phyloP scores from a whole-genome alignment of 1,139 yeast species.

The Blastobotrys capitulatus region DNA sequence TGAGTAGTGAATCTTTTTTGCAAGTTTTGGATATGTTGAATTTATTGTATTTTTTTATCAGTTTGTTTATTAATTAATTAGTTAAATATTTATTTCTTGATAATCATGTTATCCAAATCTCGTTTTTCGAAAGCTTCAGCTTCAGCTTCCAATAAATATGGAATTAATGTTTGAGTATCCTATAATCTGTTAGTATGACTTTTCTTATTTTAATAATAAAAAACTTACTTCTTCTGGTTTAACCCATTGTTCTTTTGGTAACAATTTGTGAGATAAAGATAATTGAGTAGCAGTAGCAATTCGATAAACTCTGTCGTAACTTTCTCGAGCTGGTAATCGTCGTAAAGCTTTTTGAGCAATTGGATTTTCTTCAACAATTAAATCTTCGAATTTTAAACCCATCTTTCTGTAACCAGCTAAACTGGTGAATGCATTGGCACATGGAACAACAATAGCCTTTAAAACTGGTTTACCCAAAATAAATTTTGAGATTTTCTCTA shows the following conservation, averaged over 20 bases:
- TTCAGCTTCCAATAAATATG: slow-evolving; percentile 90
- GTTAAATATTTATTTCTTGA: slow-evolving; percentile 17
- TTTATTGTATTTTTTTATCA: slow-evolving; percentile 17
- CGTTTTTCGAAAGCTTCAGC: slow-evolving; percentile 84
- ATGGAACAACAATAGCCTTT: slow-evolving; percentile 70
- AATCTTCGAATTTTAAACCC: slow-evolving; percentile 84
- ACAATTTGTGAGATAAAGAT: slow-evolving; percentile 74
- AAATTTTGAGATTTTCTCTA: slow-evolving; percentile 76
- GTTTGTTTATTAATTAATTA: slow-evolving; percentile 22
- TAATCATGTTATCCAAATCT: slow-evolving; percentile 75
- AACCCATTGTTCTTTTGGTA: slow-evolving; percentile 75
- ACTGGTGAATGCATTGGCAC: slow-evolving; percentile 66
- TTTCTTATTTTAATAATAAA: neutral
- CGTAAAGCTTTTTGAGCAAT: slow-evolving; percentile 78
- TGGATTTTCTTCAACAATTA: slow-evolving; percentile 82
- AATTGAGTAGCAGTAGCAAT: slow-evolving; percentile 87
- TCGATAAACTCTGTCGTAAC: slow-evolving; percentile 90
- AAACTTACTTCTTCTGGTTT: slow-evolving; percentile 55
- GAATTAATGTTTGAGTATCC: slow-evolving; percentile 79
- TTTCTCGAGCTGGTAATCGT: slow-evolving; percentile 79
- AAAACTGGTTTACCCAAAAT: slow-evolving; percentile 77
- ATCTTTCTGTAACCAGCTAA: slow-evolving; percentile 88
- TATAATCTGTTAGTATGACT: slow-evolving; percentile 12
- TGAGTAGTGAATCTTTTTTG: neutral
- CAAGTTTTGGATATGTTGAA: neutral